These are phyloP conservation scores for Lolium perenne DNA, from an alignment of 176 grass and related monocot genomes.

Conservation along the genomic window DNA sequence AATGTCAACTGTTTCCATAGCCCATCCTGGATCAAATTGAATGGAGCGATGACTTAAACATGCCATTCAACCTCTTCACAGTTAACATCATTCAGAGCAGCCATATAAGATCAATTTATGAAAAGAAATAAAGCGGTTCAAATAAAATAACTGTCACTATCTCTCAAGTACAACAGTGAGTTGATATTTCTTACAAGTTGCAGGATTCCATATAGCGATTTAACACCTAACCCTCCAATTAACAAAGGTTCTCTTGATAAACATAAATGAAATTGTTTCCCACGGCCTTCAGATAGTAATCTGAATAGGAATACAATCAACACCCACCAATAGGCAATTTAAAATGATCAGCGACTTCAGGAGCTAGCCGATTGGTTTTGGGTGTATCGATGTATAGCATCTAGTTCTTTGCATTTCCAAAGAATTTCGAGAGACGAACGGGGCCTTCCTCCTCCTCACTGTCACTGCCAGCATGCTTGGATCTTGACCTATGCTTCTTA, in stretches of 20 bases:
- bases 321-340: slow-evolving; percentile 7
- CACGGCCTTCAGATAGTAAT: not conserved
- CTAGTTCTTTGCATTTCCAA: slow-evolving; percentile 71
- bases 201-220: slow-evolving; percentile 16
- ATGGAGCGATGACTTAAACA: not conserved
- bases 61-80: not conserved
- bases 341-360: not conserved
- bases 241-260: slow-evolving; percentile 24
- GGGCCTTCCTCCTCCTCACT: slow-evolving; percentile 63
- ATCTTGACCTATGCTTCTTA: slow-evolving; percentile 82
- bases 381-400: not conserved
- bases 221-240: slow-evolving; percentile 15
- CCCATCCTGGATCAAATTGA: not conserved
- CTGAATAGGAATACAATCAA: slow-evolving; percentile 44
- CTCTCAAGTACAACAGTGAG: slow-evolving; percentile 29
- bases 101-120: not conserved
- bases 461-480: slow-evolving; percentile 54
- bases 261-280: not conserved
- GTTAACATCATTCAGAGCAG: not conserved
- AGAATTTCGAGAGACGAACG: slow-evolving; percentile 87
- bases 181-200: slow-evolving; percentile 25
- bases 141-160: slow-evolving; percentile 8
- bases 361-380: slow-evolving; percentile 7
- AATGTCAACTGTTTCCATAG: not conserved
- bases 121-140: not conserved